Base-by-base conservation (phyloP, 2,329 filamentous ascomycete genomes). In the Ascomycota sp. region DNA sequence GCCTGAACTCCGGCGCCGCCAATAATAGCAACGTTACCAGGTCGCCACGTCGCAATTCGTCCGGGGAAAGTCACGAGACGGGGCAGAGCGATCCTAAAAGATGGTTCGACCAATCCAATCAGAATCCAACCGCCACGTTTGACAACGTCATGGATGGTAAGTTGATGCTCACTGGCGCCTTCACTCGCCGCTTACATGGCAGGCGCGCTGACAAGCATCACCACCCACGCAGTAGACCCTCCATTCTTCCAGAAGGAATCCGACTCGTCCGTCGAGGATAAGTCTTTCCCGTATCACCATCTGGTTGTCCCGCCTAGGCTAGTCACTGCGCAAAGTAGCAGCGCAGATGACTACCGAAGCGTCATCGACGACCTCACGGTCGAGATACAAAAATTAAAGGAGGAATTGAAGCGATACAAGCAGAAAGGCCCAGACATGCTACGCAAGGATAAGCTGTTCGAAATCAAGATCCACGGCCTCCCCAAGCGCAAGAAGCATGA, bases 361-460 rank as follows among this genome's bases (percentile, higher is more conserved):
- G 79, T 92, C 11, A 91, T 92, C 28, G 81, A 92, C 42, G 82
- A 92, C 45, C 51, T 92, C 34, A 92, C 81, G 0, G 59, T 92
- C 19, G 76, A 83, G 44, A 91, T 89, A 45, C 79, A 81, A 46
- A 74, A 70, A 30, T 49, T 91, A 35, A 83, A 75, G 52, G 71
- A 75, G 39, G 70, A 73, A 41, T 43, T 91, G 32, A 75, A 68
- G 41, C 73, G 68, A 31, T 79, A 79, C 36, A 75, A 78, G 46
- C 71, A 69, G 36, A 53, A 67, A 19, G 69, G 75, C 2, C 69
- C 71, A 12, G 63, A 73, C 25, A 66, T 75, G 37, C 52, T 85
- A 29, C 65, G 73, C 22, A 69, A 74, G 28, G 79, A 91, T 20
- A 82, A 79, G 44, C 51, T 91, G 0, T 86, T 92, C 40, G 82